These are phyloP conservation scores for Globisporangium uncinulatum DNA, from an alignment of 352 stramenopile genomes.

Conservation along the genomic window DNA sequence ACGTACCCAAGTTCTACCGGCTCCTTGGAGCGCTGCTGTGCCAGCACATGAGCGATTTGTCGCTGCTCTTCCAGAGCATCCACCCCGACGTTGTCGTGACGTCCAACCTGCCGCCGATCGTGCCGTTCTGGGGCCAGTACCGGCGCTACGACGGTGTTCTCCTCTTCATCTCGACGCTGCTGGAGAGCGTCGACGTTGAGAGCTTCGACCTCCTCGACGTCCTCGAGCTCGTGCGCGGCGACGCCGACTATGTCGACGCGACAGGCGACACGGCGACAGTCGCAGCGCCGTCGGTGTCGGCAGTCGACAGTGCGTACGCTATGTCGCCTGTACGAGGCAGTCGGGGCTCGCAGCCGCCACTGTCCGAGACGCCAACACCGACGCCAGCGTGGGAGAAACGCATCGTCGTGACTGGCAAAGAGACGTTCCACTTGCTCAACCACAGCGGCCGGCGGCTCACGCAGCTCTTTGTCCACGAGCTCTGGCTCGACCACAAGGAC, in stretches of 20 bases:
- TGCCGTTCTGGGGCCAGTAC: slow-evolving; percentile 84
- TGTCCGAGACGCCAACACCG: slow-evolving; percentile 33
- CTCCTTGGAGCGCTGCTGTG: slow-evolving; percentile 55
- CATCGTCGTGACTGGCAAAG: slow-evolving; percentile 75
- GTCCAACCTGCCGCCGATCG: slow-evolving; percentile 81
- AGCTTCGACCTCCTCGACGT: slow-evolving; percentile 70
- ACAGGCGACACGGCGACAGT: slow-evolving; percentile 17
- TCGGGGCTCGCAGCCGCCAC: neutral
- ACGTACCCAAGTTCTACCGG: slow-evolving; percentile 68
- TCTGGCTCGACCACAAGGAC: slow-evolving; percentile 83
- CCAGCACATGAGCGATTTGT: slow-evolving; percentile 71
- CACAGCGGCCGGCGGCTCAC: slow-evolving; percentile 58
- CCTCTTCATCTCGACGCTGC: slow-evolving; percentile 75
- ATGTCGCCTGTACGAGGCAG: slow-evolving; percentile 20
- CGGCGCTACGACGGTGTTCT: slow-evolving; percentile 74
- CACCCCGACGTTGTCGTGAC: slow-evolving; percentile 75
- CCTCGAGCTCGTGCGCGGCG: slow-evolving; percentile 62
- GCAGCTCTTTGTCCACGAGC: slow-evolving; percentile 80
- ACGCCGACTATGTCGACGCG: slow-evolving; percentile 60
- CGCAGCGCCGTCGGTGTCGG: neutral
- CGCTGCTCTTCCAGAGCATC: slow-evolving; percentile 70
- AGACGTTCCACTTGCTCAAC: slow-evolving; percentile 70
- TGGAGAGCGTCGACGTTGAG: slow-evolving; percentile 71
- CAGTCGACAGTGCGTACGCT: slow-evolving; percentile 12
- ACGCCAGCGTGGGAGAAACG: slow-evolving; percentile 59